A percentile compares a stretch with the other conserved stretches of the same genome.
Conservation (phyloP, 352 stramenopile species). For the Phytophthora melonis region DNA sequence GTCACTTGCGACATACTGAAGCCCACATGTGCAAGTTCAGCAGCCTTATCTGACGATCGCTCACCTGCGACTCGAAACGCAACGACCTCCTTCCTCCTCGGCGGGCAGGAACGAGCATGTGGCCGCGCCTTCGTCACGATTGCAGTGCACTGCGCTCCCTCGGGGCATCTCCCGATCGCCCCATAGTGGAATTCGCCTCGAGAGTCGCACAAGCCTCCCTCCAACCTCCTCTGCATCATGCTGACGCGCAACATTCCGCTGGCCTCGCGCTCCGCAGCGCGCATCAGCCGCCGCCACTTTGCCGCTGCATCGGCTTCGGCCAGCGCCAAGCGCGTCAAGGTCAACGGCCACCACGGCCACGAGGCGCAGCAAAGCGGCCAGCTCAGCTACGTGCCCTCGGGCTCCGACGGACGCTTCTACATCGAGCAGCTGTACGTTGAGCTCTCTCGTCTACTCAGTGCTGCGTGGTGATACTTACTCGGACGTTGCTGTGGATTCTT, state of each 20-base stretch:
- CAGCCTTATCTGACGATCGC: conserved; percentile 21
- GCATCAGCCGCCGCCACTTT: conserved; percentile 52
- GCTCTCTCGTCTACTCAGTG: background rate
- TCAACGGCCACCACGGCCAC: conserved; percentile 27
- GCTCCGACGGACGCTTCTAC: conserved; percentile 70
- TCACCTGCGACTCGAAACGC: conserved; percentile 34
- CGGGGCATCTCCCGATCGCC: background rate
- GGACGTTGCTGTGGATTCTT: background rate
- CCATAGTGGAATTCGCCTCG: conserved; percentile 28
- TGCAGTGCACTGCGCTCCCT: conserved; percentile 16
- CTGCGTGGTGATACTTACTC: background rate
- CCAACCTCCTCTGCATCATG: conserved; percentile 25
- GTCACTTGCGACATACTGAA: conserved; percentile 33
- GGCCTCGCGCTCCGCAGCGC: conserved; percentile 33
- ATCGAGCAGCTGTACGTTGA: conserved; percentile 70
- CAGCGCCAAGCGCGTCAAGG: conserved; percentile 31
- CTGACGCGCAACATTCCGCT: conserved; percentile 37
- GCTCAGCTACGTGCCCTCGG: conserved; percentile 65
- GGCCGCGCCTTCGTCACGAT: conserved; percentile 29
- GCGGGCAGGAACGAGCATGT: conserved; percentile 24
- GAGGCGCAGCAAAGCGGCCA: conserved; percentile 37
- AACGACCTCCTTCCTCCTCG: conserved; percentile 17
- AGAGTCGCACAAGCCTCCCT: conserved; percentile 10
- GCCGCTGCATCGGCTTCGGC: conserved; percentile 42
- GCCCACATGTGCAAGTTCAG: conserved; percentile 35